phyloP scores from a whole-genome alignment of 2,329 filamentous ascomycete species.

The Arthrobotrys musiformis region DNA sequence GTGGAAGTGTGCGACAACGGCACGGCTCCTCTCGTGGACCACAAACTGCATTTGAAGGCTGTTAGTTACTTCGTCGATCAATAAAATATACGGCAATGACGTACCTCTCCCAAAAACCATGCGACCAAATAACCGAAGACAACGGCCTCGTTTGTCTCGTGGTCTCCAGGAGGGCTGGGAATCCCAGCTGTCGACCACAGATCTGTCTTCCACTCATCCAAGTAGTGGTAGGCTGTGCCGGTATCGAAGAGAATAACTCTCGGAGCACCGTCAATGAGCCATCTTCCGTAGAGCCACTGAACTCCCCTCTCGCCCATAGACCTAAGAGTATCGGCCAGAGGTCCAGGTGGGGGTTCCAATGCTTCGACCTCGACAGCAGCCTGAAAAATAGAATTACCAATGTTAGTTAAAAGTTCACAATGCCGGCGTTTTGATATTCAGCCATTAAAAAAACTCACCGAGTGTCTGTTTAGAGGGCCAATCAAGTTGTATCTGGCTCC shows the following conservation, averaged over 20 bases:
- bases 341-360: conserved; percentile 82
- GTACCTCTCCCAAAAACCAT: conserved; percentile 97
- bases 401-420: not conserved
- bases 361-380: conserved; percentile 98
- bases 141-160: conserved; percentile 96
- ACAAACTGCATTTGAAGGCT: conserved; percentile 77
- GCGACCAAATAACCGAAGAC: conserved; percentile 97
- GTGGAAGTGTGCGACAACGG: conserved; percentile 97
- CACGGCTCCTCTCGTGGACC: conserved; percentile 87
- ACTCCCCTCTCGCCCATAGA: conserved; percentile 94
- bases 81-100: conserved; percentile 58
- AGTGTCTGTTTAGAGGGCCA: conserved; percentile 89
- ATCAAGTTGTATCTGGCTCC: conserved; percentile 95
- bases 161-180: conserved; percentile 88
- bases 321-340: conserved; percentile 82
- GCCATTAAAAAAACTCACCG: conserved; percentile 71
- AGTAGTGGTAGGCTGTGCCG: conserved; percentile 86
- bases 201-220: conserved; percentile 97
- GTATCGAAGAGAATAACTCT: conserved; percentile 95
- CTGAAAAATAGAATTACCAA: conserved; percentile 65
- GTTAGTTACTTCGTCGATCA: conserved; percentile 29
- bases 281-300: conserved; percentile 89
- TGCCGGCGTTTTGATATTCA: not conserved
- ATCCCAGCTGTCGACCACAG: conserved; percentile 93
- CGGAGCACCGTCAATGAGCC: conserved; percentile 96